Conservation (phyloP, 169 alveolate species). For the Cryptosporidium canis region DNA sequence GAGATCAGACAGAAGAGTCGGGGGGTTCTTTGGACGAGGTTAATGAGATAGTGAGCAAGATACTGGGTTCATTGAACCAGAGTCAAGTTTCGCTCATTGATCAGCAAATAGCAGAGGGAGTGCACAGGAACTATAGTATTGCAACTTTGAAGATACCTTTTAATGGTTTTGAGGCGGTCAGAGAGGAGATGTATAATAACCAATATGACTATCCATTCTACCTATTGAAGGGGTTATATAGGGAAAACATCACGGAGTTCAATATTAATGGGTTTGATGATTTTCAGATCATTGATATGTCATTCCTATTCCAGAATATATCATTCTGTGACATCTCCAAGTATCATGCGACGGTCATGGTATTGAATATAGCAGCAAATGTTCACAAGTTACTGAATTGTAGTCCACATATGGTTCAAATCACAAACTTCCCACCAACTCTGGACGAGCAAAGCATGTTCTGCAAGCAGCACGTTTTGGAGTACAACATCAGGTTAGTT, state of each 20-base stretch:
- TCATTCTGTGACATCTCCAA: conserved; percentile 61
- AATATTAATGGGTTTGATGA: conserved; percentile 34
- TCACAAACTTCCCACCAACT: conserved; percentile 51
- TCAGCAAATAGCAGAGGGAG: neutral
- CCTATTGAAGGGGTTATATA: conserved; percentile 33
- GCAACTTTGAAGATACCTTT: conserved; percentile 27
- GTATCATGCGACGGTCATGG: conserved; percentile 63
- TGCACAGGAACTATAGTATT: conserved; percentile 5
- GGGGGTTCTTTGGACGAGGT: neutral
- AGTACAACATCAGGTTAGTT: conserved; percentile 54
- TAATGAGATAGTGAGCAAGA: neutral
- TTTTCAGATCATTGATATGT: conserved; percentile 39
- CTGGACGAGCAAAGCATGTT: conserved; percentile 16
- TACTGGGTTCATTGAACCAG: neutral
- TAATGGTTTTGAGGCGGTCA: conserved; percentile 1
- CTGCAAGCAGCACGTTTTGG: conserved; percentile 7
- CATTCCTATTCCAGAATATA: conserved; percentile 44
- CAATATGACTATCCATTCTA: conserved; percentile 9
- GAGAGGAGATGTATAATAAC: conserved; percentile 3
- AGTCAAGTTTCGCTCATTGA: neutral
- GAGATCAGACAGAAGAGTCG: neutral
- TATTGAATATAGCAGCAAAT: conserved; percentile 47
- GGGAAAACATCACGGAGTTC: conserved; percentile 13
- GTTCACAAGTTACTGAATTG: conserved; percentile 47
- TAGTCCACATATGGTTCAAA: conserved; percentile 64